These are phyloP conservation scores for Scheffersomyces titani DNA, from an alignment of 1,139 yeast species.

Conservation along the genomic window DNA sequence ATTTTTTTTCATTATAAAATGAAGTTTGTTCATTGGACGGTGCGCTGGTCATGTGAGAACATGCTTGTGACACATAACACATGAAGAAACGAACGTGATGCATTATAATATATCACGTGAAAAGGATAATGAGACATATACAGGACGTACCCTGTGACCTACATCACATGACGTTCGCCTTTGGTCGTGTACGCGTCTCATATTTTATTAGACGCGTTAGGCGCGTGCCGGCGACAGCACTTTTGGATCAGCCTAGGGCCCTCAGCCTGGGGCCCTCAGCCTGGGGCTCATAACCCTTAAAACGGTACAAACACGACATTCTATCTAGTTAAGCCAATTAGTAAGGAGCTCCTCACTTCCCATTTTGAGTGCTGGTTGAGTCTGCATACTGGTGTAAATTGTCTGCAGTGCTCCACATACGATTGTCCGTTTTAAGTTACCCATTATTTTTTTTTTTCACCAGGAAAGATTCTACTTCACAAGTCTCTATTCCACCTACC, in stretches of 20 bases:
- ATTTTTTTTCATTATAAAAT: slow-evolving; percentile 10
- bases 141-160: background rate
- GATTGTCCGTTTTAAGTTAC: background rate
- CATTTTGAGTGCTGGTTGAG: background rate
- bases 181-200: background rate
- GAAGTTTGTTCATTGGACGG: slow-evolving; percentile 22
- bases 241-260: background rate
- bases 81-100: background rate
- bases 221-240: background rate
- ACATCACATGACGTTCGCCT: background rate
- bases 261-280: background rate
- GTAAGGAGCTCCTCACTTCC: background rate
- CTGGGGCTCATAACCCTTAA: background rate
- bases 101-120: background rate
- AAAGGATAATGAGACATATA: background rate
- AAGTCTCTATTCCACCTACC: background rate
- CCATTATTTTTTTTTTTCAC: background rate
- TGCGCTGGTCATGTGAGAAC: background rate
- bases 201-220: background rate
- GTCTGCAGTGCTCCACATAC: background rate
- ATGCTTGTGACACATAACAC: background rate
- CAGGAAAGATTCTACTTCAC: background rate
- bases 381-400: background rate
- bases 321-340: background rate
- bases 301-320: background rate